Evolutionary conservation across 805 yeast species (phyloP).

Genomic region (Maudiozyma saulgeensis): DNA sequence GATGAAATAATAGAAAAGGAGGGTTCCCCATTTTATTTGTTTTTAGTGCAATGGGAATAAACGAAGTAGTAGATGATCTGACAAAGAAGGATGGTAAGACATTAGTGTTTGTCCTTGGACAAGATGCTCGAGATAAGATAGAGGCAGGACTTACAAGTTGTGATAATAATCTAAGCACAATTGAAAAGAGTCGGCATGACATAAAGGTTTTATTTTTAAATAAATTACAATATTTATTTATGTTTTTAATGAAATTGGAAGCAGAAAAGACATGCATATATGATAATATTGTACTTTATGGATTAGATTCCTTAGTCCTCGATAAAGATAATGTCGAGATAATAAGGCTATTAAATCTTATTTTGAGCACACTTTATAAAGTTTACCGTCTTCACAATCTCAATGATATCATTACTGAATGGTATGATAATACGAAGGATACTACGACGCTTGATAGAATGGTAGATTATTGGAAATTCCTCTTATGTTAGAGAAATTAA

Average conservation of each 20-base stretch:
- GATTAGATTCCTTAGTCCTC: constrained; percentile 17
- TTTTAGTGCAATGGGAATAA: constrained; percentile 2
- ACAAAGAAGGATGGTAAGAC: constrained; percentile 6
- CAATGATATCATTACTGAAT: constrained; percentile 7
- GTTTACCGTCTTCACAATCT: constrained; percentile 14
- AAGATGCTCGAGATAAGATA: constrained; percentile 15
- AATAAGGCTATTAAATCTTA: constrained; percentile 14
- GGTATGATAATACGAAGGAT: constrained; percentile 5
- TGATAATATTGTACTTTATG: constrained; percentile 19
- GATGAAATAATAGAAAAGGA: no score
- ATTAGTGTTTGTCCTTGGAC: constrained; percentile 22
- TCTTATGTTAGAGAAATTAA: constrained; percentile 8
- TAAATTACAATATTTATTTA: constrained; percentile 25
- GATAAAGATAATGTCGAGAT: constrained; percentile 1
- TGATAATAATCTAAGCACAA: constrained; percentile 10
- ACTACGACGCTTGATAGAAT: constrained; percentile 6
- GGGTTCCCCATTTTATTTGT: no score
- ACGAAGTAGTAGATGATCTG: constrained; percentile 5
- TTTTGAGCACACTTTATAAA: constrained; percentile 18
- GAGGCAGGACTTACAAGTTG: constrained; percentile 12
- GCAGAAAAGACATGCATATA: constrained; percentile 15
- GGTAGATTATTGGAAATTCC: constrained; percentile 21
- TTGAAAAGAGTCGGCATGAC: constrained; percentile 8
- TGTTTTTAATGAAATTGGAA: constrained; percentile 28
- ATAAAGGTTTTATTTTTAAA: constrained; percentile 23